Evolutionary conservation across 768 basidiomycete species (phyloP).

Genomic region (Suillus weaverae): DNA sequence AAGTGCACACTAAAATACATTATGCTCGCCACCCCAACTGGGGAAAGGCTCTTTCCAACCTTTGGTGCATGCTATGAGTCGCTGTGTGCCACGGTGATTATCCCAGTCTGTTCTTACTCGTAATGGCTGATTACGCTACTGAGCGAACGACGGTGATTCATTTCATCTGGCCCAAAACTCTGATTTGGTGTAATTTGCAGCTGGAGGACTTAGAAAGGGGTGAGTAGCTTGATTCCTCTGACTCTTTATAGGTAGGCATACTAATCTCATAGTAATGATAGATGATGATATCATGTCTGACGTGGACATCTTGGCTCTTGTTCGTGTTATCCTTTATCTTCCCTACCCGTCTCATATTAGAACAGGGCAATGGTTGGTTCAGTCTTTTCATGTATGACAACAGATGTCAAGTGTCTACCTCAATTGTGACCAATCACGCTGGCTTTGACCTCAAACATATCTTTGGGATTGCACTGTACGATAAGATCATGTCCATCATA

Average conservation of each 20-base stretch:
- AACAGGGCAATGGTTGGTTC: neutral
- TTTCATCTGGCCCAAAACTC: neutral
- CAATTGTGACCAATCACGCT: neutral
- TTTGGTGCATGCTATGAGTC: neutral
- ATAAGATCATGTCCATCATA: neutral
- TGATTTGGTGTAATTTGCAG: neutral
- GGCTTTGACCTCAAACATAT: neutral
- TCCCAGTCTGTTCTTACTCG: neutral
- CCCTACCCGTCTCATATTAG: neutral
- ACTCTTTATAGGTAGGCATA: neutral
- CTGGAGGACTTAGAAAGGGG: neutral
- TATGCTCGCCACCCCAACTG: neutral
- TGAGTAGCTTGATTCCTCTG: neutral
- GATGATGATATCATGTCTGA: neutral
- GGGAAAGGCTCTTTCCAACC: neutral
- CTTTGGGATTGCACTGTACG: neutral
- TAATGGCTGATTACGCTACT: neutral
- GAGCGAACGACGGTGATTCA: neutral
- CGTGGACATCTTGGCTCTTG: neutral
- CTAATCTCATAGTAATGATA: neutral
- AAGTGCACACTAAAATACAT: neutral
- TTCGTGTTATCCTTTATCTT: neutral
- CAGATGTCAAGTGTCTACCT: neutral
- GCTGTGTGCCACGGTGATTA: neutral
- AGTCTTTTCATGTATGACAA: neutral